A percentile compares a stretch with the other conserved stretches of the same genome.
Evolutionary conservation across 129 eudicot genomes (phyloP).

Genomic region (Flaveria bidentis): DNA sequence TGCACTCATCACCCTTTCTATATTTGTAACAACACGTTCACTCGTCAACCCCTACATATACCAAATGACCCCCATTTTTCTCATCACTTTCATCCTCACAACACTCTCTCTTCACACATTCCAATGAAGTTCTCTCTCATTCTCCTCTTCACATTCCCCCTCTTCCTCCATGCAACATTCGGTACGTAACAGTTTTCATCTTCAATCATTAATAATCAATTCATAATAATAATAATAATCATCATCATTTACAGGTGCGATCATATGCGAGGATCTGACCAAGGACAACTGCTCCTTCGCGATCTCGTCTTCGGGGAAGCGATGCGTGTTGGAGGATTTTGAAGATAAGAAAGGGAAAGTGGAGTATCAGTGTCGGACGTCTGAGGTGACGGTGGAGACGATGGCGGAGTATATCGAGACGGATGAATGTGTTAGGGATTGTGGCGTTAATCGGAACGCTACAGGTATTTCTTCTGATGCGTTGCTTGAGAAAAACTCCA

Average conservation of each 20-base stretch:
- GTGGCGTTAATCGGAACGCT: slow-evolving; percentile 60
- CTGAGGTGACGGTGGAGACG: slow-evolving; percentile 65
- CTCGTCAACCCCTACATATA: slow-evolving; percentile 33
- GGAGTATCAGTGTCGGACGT: slow-evolving; percentile 63
- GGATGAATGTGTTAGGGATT: slow-evolving; percentile 59
- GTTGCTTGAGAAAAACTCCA: slow-evolving; percentile 56
- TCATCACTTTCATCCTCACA: slow-evolving; percentile 36
- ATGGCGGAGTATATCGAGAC: slow-evolving; percentile 64
- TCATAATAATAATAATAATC: too few species aligned
- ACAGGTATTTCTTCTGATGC: slow-evolving; percentile 77
- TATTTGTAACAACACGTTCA: slow-evolving; percentile 13
- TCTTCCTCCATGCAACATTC: slow-evolving; percentile 41
- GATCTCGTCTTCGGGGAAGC: slow-evolving; percentile 61
- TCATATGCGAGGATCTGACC: slow-evolving; percentile 57
- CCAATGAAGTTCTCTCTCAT: slow-evolving; percentile 45
- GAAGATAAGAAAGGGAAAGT: slow-evolving; percentile 44
- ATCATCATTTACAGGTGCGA: slow-evolving; percentile 31
- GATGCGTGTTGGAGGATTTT: slow-evolving; percentile 71
- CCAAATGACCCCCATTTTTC: slow-evolving; percentile 30
- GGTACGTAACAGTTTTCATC: slow-evolving; percentile 28
- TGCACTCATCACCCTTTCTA: slow-evolving; percentile 13
- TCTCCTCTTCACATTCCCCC: slow-evolving; percentile 46
- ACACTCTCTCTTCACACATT: slow-evolving; percentile 2
- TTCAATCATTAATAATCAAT: background rate
- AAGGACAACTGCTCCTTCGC: slow-evolving; percentile 53